These are phyloP conservation scores for Ophiostoma ulmi DNA, from an alignment of 2,329 filamentous ascomycete genomes.

Conservation along the genomic window DNA sequence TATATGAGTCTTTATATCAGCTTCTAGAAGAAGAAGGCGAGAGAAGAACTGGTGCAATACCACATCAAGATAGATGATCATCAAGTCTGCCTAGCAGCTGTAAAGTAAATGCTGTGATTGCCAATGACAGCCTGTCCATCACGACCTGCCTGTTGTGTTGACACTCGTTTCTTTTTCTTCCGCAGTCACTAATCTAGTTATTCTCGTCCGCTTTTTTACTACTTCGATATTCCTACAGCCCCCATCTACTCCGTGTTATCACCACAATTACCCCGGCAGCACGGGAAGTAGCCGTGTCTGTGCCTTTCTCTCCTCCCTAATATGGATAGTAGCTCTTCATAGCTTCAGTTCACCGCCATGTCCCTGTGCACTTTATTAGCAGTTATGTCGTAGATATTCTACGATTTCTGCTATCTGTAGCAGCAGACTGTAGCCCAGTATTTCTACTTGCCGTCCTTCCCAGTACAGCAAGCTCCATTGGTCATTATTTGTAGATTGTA, in stretches of 20 bases:
- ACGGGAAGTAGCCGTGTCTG: background rate
- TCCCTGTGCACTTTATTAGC: background rate
- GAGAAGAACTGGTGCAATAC: background rate
- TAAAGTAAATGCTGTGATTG: background rate
- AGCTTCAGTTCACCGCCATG: conserved; percentile 5
- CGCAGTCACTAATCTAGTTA: background rate
- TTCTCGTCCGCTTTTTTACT: background rate
- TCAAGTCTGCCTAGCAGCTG: background rate
- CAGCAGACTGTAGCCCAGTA: background rate
- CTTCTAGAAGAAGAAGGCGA: conserved; percentile 15
- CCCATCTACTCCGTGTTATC: conserved; percentile 5
- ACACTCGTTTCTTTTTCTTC: conserved; percentile 6
- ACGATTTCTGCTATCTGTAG: background rate
- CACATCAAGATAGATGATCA: background rate
- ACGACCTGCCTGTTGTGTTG: background rate
- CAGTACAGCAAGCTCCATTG: conserved; percentile 1
- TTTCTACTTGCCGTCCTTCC: background rate
- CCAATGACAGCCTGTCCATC: background rate
- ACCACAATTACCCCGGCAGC: background rate
- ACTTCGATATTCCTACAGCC: background rate
- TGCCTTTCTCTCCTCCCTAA: conserved; percentile 8
- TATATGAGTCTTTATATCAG: conserved; percentile 3
- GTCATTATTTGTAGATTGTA: background rate
- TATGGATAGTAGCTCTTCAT: conserved; percentile 3
- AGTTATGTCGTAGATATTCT: background rate